phyloP scores from a whole-genome alignment of 1,139 yeast genomes.

The Kodamaea sp. region DNA sequence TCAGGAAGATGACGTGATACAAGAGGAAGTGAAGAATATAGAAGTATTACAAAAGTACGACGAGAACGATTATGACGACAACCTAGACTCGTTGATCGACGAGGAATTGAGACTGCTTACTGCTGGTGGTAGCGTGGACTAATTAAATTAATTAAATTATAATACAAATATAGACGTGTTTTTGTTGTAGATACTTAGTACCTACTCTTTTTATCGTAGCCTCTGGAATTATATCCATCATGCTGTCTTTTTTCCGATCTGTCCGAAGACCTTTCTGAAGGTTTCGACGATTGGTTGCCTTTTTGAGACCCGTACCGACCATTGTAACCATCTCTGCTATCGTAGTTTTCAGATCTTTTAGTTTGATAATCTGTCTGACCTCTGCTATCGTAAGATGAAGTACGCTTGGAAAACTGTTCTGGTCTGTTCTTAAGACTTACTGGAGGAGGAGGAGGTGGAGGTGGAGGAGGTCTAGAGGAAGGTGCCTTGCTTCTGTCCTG shows the following conservation, averaged over 20 bases:
- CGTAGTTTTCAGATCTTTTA: conserved; percentile 6
- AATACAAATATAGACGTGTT: conserved; percentile 2
- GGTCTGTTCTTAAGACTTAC: conserved; percentile 15
- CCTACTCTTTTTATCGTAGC: conserved; percentile 36
- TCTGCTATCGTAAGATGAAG: conserved; percentile 6
- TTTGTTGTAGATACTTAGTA: conserved; percentile 16
- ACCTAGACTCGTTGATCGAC: conserved; percentile 33
- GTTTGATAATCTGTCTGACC: conserved; percentile 10
- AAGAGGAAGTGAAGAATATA: neutral
- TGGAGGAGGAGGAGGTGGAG: conserved; percentile 29
- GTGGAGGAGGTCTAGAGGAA: conserved; percentile 23
- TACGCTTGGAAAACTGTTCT: conserved; percentile 16
- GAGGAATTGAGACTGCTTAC: conserved; percentile 27
- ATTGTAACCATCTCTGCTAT: conserved; percentile 4
- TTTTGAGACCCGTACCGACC: conserved; percentile 7
- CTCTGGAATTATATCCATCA: conserved; percentile 27
- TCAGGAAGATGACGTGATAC: neutral
- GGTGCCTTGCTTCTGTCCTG: conserved; percentile 1
- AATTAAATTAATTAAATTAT: conserved; percentile 1
- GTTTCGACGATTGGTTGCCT: conserved; percentile 1
- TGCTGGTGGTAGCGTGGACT: conserved; percentile 15
- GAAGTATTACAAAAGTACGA: conserved; percentile 3
- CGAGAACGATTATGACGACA: conserved; percentile 11
- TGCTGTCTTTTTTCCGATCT: conserved; percentile 32
- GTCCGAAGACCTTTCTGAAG: conserved; percentile 8